Base-by-base conservation (phyloP, 2,329 filamentous ascomycete species). In the Xylariaceae sp. region DNA sequence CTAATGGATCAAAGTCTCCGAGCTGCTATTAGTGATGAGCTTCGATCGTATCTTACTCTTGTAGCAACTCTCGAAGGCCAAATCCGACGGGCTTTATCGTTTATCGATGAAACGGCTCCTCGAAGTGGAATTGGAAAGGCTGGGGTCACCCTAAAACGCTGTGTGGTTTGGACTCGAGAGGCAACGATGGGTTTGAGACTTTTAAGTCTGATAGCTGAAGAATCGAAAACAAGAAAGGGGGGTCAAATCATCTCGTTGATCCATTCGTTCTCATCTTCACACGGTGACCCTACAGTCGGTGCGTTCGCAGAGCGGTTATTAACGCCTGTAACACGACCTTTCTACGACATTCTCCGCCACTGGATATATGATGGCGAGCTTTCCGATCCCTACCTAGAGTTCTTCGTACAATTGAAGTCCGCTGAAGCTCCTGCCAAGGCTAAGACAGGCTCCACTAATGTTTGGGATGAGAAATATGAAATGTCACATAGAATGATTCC, bases 331-430 rank as follows among this genome's bases (percentile, higher is more conserved):
- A 97, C 94, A 1, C 82, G 89, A 13, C 95, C 95, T 0, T 99
- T 99, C 69, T 99, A 99, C 71, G 91, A 95, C 65, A 97, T 99
- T 77, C 79, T 99, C 48, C 86, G 92, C 49, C 89, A 91, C 64
- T 99, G 94, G 94, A 96, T 99, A 44, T 99, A 99, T 68, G 93
- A 99, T 66, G 94, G 94, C 56, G 95, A 99, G 76, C 81, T 99
- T 11, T 92, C 91, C n/a, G 94, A 99, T 72, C 94, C 95, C 0
- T 97, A 92, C 66, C 81, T 86, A 50, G 94, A 99, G 67, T 99
- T 99, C 73, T 97, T 99, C 65, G 92, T 99, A 16, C 86, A 86
- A 16, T 91, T 97, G 70, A 91, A 93, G 63, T 83, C 86, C 46
- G 80, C 83, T 4, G 73, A 75, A 39, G 73, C 78, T 24, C 63